Conservation (phyloP, 257 asterid genomes). For the Solanum chiquidenum region DNA sequence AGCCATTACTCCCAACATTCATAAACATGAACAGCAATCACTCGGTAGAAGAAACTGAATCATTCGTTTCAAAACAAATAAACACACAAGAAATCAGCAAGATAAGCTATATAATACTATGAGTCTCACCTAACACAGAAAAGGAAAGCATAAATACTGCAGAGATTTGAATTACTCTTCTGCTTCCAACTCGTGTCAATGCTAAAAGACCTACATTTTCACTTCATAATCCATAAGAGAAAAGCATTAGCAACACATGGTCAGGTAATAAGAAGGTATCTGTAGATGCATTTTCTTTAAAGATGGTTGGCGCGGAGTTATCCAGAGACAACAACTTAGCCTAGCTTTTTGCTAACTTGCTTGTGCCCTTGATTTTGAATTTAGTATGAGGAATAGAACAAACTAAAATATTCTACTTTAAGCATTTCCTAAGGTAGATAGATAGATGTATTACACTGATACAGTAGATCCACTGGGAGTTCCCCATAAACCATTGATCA, state of each 20-base stretch:
- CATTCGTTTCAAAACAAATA: not conserved
- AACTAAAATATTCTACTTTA: not conserved
- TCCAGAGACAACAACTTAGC: not conserved
- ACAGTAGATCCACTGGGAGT: constrained; percentile 80
- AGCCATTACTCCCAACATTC: not conserved
- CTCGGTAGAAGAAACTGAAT: not conserved
- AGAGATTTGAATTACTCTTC: constrained; percentile 87
- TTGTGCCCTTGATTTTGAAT: not conserved
- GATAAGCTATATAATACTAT: not conserved
- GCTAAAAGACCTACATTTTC: constrained; percentile 89
- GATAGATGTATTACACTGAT: constrained; percentile 54
- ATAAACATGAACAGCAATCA: not conserved
- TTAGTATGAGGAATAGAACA: not conserved
- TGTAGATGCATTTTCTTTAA: not conserved
- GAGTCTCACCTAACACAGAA: constrained; percentile 55
- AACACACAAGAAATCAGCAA: not conserved
- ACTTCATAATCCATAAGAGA: constrained; percentile 15
- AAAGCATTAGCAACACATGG: not conserved
- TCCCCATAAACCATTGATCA: constrained; percentile 82
- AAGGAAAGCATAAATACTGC: constrained; percentile 87
- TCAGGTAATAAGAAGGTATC: not conserved
- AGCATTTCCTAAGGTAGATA: not conserved
- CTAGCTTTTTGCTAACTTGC: not conserved
- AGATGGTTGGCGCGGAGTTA: not conserved
- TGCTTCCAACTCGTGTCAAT: constrained; percentile 89